Evolutionary conservation across 345 rosid genomes (phyloP), one percentile per base, ranked within the genome.

Genomic region (Lumnitzera littorea): DNA sequence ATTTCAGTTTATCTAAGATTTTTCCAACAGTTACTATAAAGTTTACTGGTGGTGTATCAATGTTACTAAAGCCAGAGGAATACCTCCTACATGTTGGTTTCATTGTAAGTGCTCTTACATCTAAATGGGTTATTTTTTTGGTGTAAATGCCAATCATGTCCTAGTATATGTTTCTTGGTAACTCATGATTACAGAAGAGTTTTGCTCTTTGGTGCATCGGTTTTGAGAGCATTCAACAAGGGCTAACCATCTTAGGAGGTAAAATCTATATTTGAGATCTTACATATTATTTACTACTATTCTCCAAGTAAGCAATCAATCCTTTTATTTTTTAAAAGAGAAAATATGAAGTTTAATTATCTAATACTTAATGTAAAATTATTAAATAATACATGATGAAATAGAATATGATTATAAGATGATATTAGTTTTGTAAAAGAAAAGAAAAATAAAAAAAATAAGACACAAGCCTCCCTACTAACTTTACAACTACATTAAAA

Each of bases 241-340:
- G 75, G 61, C 74, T 83, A 49, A 72, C 84, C n/a, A 91, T 91
- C 56, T 78, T 92, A 70, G 98, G 98, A 85, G 98, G 98, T 89
- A 53, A 62, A 27, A 50, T 46, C 12, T 5, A 31, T 25, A 15
- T 16, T 43, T 15, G 16, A 13, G 24, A n/a, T 29, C 36, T 29
- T 29, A 29, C 3, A 3, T 29, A 29, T 8, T 15, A 50, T 16
- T 51, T 51, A 14, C 2, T 17, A 41, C 13, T 20, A 12, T 49
- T 29, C 36, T 29, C 7, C 36, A 29, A 29, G 5, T 29, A 6
- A 6, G 36, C 5, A 6, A 29, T 3, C 0, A 29, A 29, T 29
- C 7, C 7, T 29, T 29, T 20, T 20, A 20, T 1, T 29, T 29
- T 29, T 29, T 2, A 0, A 1, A 29, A 6, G 36, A 6, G 36